These are phyloP conservation scores for Plectosphaerella cucumerina DNA, from an alignment of 2,329 filamentous ascomycete species.

Conservation along the genomic window DNA sequence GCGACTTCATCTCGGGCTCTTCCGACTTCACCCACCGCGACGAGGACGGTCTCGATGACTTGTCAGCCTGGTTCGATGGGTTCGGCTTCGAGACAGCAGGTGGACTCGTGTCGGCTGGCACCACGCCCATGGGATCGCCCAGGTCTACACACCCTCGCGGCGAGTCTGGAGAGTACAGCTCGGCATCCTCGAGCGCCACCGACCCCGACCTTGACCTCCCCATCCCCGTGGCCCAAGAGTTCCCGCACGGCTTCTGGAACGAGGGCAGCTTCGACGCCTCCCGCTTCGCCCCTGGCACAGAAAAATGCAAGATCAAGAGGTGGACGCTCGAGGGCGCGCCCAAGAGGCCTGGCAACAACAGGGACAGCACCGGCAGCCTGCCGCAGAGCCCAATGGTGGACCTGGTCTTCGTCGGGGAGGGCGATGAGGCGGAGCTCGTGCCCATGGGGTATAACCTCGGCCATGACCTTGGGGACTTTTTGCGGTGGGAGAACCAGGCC, in stretches of 20 bases:
- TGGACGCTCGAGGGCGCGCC: slow-evolving; percentile 31
- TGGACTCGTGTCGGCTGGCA: slow-evolving; percentile 24
- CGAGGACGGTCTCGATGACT: slow-evolving; percentile 43
- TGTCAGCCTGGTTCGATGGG: slow-evolving; percentile 47
- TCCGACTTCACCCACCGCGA: slow-evolving; percentile 35
- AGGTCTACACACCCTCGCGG: neutral
- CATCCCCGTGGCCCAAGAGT: slow-evolving; percentile 31
- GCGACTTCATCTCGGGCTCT: slow-evolving; percentile 43
- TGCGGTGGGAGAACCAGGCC: slow-evolving; percentile 53
- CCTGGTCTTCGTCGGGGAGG: slow-evolving; percentile 34
- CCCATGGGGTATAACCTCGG: slow-evolving; percentile 59
- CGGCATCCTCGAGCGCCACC: slow-evolving; percentile 9
- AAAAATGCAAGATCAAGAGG: slow-evolving; percentile 20
- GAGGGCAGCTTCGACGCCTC: slow-evolving; percentile 23
- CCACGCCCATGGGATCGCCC: neutral
- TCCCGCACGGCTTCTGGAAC: slow-evolving; percentile 28
- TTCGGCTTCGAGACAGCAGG: slow-evolving; percentile 43
- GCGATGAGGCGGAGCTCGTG: slow-evolving; percentile 30
- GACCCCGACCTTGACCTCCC: slow-evolving; percentile 29
- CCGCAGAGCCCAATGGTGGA: slow-evolving; percentile 49
- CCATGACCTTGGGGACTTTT: slow-evolving; percentile 55
- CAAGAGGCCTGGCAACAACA: slow-evolving; percentile 19
- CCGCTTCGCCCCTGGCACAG: slow-evolving; percentile 24
- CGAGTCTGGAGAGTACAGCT: neutral
- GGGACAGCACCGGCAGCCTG: slow-evolving; percentile 24